Percentiles rank a stretch among this genome's conserved stretches.
phyloP scores from a whole-genome alignment of 805 yeast species.

The Yamadazyma phyllophila region DNA sequence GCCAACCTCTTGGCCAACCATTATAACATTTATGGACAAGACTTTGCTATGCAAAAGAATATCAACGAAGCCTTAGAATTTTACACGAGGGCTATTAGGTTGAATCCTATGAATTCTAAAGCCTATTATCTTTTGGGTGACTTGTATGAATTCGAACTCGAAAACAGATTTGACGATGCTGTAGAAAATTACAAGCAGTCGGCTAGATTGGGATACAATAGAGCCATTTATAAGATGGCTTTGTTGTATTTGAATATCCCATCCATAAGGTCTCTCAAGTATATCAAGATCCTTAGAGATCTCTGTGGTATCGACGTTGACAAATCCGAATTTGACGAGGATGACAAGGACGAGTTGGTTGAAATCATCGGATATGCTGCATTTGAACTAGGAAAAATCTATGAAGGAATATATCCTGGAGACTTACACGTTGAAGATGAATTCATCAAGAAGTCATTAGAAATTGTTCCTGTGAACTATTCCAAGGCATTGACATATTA shows the following conservation, averaged over 20 bases:
- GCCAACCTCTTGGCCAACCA: slow-evolving; percentile 40
- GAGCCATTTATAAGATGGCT: slow-evolving; percentile 43
- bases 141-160: slow-evolving; percentile 32
- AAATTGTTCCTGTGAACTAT: slow-evolving; percentile 41
- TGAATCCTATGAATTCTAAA: slow-evolving; percentile 30
- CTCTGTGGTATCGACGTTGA: slow-evolving; percentile 37
- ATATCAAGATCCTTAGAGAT: slow-evolving; percentile 32
- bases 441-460: slow-evolving; percentile 32
- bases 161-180: slow-evolving; percentile 29
- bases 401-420: slow-evolving; percentile 46
- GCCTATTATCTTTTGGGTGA: slow-evolving; percentile 40
- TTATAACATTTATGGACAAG: slow-evolving; percentile 31
- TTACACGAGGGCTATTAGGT: slow-evolving; percentile 30
- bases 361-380: slow-evolving; percentile 42
- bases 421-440: slow-evolving; percentile 36
- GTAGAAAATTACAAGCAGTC: slow-evolving; percentile 33
- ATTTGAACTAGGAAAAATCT: slow-evolving; percentile 40
- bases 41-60: slow-evolving; percentile 32
- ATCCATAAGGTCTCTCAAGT: slow-evolving; percentile 31
- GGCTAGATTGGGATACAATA: slow-evolving; percentile 43
- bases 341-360: slow-evolving; percentile 39
- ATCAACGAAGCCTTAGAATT: slow-evolving; percentile 27
- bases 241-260: slow-evolving; percentile 36
- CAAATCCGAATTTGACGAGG: slow-evolving; percentile 32
- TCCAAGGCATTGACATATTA: slow-evolving; percentile 41